These are phyloP conservation scores for Septoria petroselini DNA, from an alignment of 2,329 filamentous ascomycete species.

Conservation along the genomic window DNA sequence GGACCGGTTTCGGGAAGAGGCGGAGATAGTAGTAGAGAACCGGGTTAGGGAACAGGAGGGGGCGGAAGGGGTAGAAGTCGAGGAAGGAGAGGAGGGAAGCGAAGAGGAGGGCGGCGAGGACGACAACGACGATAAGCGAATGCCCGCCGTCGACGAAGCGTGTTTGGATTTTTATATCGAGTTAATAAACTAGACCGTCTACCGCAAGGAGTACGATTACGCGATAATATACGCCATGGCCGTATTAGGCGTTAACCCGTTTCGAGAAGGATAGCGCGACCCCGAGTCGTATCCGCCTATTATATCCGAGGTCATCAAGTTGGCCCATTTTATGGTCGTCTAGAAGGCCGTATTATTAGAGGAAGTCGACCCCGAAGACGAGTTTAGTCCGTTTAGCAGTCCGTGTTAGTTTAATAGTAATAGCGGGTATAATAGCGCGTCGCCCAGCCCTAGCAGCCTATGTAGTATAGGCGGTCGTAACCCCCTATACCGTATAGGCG, in stretches of 20 bases:
- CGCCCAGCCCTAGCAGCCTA: neutral
- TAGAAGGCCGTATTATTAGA: neutral
- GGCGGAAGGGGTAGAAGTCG: neutral
- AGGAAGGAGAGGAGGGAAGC: neutral
- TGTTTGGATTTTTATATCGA: too few species aligned
- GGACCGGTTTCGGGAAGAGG: neutral
- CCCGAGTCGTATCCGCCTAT: neutral
- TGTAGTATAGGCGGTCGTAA: neutral
- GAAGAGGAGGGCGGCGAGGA: neutral
- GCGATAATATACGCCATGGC: too few species aligned
- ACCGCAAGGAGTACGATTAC: too few species aligned
- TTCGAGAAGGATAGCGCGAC: neutral
- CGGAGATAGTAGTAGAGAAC: too few species aligned
- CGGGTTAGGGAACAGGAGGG: too few species aligned
- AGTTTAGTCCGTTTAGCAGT: neutral
- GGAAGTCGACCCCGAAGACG: neutral
- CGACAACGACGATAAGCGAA: neutral
- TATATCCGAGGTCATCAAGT: too few species aligned
- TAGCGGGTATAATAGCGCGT: neutral
- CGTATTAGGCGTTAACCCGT: neutral
- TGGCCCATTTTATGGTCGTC: slow-evolving; percentile 1
- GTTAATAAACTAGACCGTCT: too few species aligned
- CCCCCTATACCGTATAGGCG: too few species aligned
- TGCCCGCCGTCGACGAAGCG: too few species aligned
- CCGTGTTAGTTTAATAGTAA: too few species aligned